Base-by-base conservation (phyloP, 257 asterid species). In the Solanum microdontum region DNA sequence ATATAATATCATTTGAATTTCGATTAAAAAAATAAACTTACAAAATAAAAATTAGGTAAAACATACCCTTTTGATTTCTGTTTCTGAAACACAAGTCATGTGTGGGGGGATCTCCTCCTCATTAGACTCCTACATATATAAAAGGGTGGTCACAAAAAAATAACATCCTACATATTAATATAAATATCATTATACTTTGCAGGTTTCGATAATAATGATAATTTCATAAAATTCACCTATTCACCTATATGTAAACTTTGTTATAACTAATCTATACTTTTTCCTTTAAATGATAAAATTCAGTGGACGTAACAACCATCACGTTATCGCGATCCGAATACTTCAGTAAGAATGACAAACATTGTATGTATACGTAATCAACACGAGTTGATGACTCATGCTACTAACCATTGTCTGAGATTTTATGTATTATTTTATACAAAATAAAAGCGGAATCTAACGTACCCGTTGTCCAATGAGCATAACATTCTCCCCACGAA, bases 401-500 rank as follows among this genome's bases (percentile, higher is more conserved):
- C 4, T 68, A 7, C 2, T 4, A 70, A 70, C 1, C 4, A 0
- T 69, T 68, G 0, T 26, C 0, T 2, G 15, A 73, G 2, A 10
- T 34, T 73, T 74, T 19, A 73, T 73, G 15, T 73, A 33, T 33
- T 73, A 73, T 33, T 33, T 19, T 33, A 33, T 73, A 9, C 15
- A 1, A 21, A 37, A 77, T 77, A 77, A 24, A 77, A 5, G 4
- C 6, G 5, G 5, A 15, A 17, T 5, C 5, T 64, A n/a, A 24
- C 36, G 10, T 86, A 90, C 92, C 89, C 73, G 36, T 70, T 90
- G 90, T 11, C 92, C 92, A 10, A 89, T 87, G n/a, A 90, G 64
- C 86, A 83, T 91, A 33, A 90, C 91, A 82, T 88, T 87, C 72
- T 90, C 92, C 64, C 92, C 91, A 21, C 92, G 89, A 73, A 90